These are phyloP conservation scores for Cladosporium sp. DNA, from an alignment of 2,329 filamentous ascomycete species.

Conservation along the genomic window DNA sequence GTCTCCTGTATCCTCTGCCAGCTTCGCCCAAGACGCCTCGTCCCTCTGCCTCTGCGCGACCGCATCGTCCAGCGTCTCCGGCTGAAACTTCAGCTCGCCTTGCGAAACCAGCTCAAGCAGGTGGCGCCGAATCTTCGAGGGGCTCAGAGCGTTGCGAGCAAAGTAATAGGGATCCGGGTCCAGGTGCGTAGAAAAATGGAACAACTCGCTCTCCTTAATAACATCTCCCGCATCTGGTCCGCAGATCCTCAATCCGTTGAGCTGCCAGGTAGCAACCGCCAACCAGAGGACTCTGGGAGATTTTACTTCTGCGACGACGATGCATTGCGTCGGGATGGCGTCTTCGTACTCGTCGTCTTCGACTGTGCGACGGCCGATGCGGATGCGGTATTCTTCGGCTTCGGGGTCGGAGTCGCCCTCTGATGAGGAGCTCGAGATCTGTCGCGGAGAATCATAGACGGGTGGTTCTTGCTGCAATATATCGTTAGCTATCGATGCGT, in stretches of 20 bases:
- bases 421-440: not conserved
- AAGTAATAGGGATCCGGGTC: conserved; percentile 8
- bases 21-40: not conserved
- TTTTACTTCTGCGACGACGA: conserved; percentile 2
- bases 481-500: no score
- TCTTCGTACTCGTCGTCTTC: conserved; percentile 1
- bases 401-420: not conserved
- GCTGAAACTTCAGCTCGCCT: not conserved
- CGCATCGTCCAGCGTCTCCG: conserved; percentile 2
- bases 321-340: conserved; percentile 1
- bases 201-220: not conserved
- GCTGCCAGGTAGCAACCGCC: conserved; percentile 2
- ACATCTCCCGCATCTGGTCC: not conserved
- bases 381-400: not conserved
- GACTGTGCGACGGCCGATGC: conserved; percentile 4
- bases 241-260: conserved; percentile 9
- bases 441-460: no score
- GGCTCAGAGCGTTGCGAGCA: not conserved
- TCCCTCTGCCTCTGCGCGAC: conserved; percentile 1
- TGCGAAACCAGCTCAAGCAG: not conserved
- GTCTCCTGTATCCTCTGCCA: not conserved
- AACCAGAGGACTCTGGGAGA: not conserved
- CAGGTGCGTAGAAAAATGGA: conserved; percentile 1
- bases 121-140: not conserved
- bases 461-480: no score